Conservation (phyloP, 345 rosid genomes). For the Eucalyptus erythrocorys region DNA sequence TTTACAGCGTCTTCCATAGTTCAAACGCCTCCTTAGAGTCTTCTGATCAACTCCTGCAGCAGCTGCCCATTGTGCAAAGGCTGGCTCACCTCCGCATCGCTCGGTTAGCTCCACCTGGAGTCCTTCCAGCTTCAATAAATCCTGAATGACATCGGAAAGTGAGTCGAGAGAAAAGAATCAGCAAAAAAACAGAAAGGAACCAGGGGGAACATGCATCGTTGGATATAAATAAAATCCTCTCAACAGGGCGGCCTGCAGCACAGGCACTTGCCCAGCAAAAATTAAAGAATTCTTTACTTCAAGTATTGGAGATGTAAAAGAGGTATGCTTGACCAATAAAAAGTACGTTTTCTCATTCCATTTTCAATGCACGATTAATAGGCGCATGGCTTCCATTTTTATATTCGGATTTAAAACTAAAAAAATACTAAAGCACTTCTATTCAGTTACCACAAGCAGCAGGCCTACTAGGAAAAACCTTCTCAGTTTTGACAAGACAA, state of each 20-base stretch:
- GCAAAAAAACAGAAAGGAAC: background rate
- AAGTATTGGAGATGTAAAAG: background rate
- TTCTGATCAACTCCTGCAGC: constrained; percentile 77
- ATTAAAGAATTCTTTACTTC: background rate
- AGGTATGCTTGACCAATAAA: background rate
- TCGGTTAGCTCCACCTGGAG: constrained; percentile 62
- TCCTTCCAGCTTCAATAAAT: constrained; percentile 72
- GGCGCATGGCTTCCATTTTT: background rate
- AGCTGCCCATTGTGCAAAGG: constrained; percentile 83
- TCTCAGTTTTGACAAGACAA: background rate
- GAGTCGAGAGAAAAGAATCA: background rate
- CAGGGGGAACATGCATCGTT: background rate
- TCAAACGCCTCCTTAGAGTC: constrained; percentile 60
- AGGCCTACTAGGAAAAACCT: background rate
- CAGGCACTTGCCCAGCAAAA: background rate
- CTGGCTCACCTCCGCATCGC: constrained; percentile 63
- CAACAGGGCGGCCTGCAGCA: background rate
- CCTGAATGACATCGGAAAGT: constrained; percentile 19
- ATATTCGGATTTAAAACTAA: background rate
- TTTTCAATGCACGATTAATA: background rate
- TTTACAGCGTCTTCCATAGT: constrained; percentile 62
- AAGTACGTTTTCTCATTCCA: background rate
- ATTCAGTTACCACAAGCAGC: background rate
- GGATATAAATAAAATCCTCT: background rate
- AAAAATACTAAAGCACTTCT: background rate